Evolutionary conservation across 2,329 filamentous ascomycete genomes (phyloP), one percentile per base, ranked within the genome.

Genomic region (Colletotrichum falcatum): DNA sequence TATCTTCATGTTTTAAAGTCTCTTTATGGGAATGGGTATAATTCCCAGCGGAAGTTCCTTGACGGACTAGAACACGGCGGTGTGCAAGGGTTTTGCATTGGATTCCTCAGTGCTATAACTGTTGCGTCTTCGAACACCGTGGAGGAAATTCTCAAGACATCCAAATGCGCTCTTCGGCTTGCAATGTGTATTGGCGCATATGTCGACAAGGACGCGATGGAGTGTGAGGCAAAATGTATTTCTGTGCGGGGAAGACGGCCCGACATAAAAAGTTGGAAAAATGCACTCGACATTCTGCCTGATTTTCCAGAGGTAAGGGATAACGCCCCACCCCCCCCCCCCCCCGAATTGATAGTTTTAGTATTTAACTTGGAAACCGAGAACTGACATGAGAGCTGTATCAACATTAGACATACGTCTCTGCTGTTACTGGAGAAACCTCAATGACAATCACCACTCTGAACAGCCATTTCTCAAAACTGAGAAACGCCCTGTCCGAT

Each of bases 71-170:
- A 30, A 5, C 2, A 18, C 2, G 59, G 42, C 2, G 65, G 60
- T 0, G 53, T 53, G 2, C 44, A 49, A 2, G 83, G 83, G 0
- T 79, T 84, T 61, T 85, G 83, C 44, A 78, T 78, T 1, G 83
- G 83, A 0, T 62, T 83, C 1, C 60, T 85, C n/a, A 77, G 73
- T 49, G 80, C 83, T 8, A 65, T 80, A 16, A 80, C 81, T 0
- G 79, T 82, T 0, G 75, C 82, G 0, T 74, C 77, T 68, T 74
- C 79, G 20, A 11, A 51, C 1, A 78, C 74, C 35, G 54, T 59
- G 1, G 46, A 65, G 0, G 75, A 82, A 1, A 74, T 85, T n/a
- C 58, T 77, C 35, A 66, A 74, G 9, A 77, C 82, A 69, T 82
- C 79, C 0, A 77, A 80, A 3, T 76, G 74, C 0, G 82, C 82